Base-by-base conservation (phyloP, 2,329 filamentous ascomycete species). In the Penicillium paneum region DNA sequence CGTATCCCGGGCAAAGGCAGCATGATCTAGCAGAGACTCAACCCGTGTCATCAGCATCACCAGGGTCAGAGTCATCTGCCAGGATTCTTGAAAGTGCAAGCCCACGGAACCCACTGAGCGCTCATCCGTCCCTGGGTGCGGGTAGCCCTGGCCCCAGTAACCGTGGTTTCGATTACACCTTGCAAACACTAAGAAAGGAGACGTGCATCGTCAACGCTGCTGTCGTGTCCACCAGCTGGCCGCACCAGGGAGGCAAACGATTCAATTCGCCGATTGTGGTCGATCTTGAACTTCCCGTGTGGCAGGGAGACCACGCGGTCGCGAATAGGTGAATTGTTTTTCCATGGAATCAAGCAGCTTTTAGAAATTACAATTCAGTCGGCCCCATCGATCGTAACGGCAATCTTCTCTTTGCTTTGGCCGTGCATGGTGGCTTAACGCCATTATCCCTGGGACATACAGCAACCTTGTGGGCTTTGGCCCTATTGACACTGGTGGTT, bases 261-360 rank as follows among this genome's bases (percentile, higher is more conserved):
- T 85, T 89, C 72, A 85, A 92, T 71, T 89, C 91, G 68, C 87
- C 90, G 19, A 87, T 95, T 61, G 86, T 95, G n/a, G 85, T 96
- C 12, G 90, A 96, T 68, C 67, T 95, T 29, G 84, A 91, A 60
- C 75, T 94, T 57, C 86, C 87, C 0, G 76, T 86, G 19, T 83
- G 79, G 77, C 67, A 71, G 46, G 64, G 64, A 36, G 17, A 51
- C 36, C 32, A 56, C 52, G 47, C 34, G 38, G 50, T 50, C 17
- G 43, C 19, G 31, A 43, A 36, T 31, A 44, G 36, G 21, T 46
- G 46, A 45, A 48, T 57, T 21, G 24, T 28, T 39, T 46, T 3
- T 11, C 29, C 17, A 26, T 32, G 8, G 28, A 29, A 17, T 40
- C 2, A 52, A 48, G 21, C 34, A 38, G 15, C 13, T 19, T 39